phyloP scores from a whole-genome alignment of 352 stramenopile species.

The Thalassiosira livingstoniorum region DNA sequence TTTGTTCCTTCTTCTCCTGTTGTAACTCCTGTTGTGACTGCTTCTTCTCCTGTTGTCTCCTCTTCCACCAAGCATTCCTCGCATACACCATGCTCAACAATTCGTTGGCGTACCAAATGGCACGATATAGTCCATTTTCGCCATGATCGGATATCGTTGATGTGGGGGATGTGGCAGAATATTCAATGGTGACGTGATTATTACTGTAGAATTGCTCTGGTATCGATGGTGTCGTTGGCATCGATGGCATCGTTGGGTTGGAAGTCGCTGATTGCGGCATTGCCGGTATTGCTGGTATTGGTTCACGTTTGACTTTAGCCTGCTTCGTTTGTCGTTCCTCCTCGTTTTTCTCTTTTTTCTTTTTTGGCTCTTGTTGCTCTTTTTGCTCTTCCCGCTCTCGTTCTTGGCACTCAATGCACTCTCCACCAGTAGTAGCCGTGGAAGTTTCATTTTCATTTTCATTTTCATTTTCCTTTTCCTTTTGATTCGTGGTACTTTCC shows the following conservation, averaged over 20 bases:
- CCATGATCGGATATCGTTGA: too few species aligned
- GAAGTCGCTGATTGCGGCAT: neutral
- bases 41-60: slow-evolving; percentile 6
- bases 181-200: slow-evolving; percentile 52
- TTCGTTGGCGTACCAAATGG: slow-evolving; percentile 43
- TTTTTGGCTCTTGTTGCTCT: neutral
- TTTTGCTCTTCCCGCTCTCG: slow-evolving; percentile 5
- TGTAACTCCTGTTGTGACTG: neutral
- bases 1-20: too few species aligned
- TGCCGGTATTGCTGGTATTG: neutral
- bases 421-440: neutral
- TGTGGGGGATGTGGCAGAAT: slow-evolving; percentile 34
- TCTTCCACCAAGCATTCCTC: slow-evolving; percentile 55
- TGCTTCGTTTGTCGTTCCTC: too few species aligned
- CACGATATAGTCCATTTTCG: slow-evolving; percentile 46
- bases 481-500: neutral
- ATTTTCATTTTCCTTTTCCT: neutral
- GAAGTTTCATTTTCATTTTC: slow-evolving; percentile 7
- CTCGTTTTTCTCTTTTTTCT: neutral
- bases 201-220: slow-evolving; percentile 34
- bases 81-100: slow-evolving; percentile 50
- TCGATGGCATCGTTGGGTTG: neutral
- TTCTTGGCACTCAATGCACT: slow-evolving; percentile 61
- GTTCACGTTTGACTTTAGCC: too few species aligned
- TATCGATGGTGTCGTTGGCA: slow-evolving; percentile 1